Percentiles rank a stretch among this genome's conserved stretches.
phyloP scores from a whole-genome alignment of 768 basidiomycete species.

The Boletus reticulatus region DNA sequence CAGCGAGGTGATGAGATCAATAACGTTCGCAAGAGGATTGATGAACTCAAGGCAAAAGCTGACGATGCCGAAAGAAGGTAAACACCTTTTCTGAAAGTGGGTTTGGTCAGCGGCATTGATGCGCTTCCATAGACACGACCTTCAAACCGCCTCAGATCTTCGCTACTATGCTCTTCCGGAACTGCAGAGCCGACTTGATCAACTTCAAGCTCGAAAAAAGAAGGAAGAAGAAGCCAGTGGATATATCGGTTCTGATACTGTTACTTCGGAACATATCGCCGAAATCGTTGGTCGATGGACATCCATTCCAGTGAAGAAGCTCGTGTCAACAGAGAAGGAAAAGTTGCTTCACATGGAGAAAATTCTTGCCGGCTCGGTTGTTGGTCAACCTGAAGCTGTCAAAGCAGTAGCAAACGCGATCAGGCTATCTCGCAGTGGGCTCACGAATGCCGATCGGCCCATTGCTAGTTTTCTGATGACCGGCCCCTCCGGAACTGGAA shows the following conservation, averaged over 20 bases:
- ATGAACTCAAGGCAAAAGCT: conserved; percentile 87
- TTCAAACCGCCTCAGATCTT: conserved; percentile 80
- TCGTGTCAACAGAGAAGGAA: conserved; percentile 89
- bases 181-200: conserved; percentile 67
- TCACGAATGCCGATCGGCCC: conserved; percentile 84
- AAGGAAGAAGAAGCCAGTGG: conserved; percentile 60
- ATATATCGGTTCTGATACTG: conserved; percentile 58
- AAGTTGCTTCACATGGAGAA: conserved; percentile 88
- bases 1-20: conserved; percentile 78
- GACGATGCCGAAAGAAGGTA: conserved; percentile 90
- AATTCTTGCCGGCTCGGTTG: conserved; percentile 69
- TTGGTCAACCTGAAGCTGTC: conserved; percentile 90
- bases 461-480: conserved; percentile 93
- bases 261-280: conserved; percentile 88
- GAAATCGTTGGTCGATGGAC: conserved; percentile 96
- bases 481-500: conserved; percentile 89
- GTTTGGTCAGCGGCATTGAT: not conserved
- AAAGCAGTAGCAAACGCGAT: conserved; percentile 94
- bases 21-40: conserved; percentile 73
- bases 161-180: conserved; percentile 93
- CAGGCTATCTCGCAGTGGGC: conserved; percentile 87
- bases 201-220: conserved; percentile 69
- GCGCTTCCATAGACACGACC: conserved; percentile 49
- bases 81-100: conserved; percentile 17
- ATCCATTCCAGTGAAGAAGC: conserved; percentile 81